Conservation (phyloP, 768 basidiomycete species). For the Mrakia gelida region DNA sequence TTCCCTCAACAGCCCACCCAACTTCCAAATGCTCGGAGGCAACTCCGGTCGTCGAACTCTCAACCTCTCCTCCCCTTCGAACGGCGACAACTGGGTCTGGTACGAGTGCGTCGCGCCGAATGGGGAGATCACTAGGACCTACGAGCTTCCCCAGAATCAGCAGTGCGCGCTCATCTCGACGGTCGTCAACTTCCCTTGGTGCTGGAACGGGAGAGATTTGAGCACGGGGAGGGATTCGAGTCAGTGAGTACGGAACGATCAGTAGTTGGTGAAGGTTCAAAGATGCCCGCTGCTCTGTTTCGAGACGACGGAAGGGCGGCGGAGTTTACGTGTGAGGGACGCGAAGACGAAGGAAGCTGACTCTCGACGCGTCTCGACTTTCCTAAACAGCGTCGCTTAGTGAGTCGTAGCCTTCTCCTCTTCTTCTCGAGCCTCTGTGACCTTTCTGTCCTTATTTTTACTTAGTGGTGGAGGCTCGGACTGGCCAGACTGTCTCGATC, state of each 20-base stretch:
- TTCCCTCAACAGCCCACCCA: not conserved
- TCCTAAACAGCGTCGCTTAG: not conserved
- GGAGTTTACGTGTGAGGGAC: too few relatives aligned
- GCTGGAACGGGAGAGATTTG: conserved; percentile 1
- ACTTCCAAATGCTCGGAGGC: not conserved
- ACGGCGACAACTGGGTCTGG: conserved; percentile 1
- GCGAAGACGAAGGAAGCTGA: too few relatives aligned
- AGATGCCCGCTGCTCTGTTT: too few relatives aligned
- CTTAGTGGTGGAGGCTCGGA: not conserved
- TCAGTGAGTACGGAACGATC: not conserved
- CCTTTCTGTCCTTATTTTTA: not conserved
- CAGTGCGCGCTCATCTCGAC: not conserved
- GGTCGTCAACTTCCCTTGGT: conserved; percentile 18
- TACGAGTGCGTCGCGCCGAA: not conserved
- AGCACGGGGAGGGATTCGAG: not conserved
- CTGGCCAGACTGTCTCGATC: not conserved
- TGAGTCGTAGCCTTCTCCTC: not conserved
- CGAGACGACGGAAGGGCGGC: too few relatives aligned
- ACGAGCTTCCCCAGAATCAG: not conserved
- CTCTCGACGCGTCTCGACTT: not conserved
- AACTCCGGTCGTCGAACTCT: not conserved
- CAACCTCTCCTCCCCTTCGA: not conserved
- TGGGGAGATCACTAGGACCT: not conserved
- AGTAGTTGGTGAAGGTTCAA: too few relatives aligned
- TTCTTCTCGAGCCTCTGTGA: not conserved